Conservation (phyloP, 116 monocot genomes). For the Zostera marina region DNA sequence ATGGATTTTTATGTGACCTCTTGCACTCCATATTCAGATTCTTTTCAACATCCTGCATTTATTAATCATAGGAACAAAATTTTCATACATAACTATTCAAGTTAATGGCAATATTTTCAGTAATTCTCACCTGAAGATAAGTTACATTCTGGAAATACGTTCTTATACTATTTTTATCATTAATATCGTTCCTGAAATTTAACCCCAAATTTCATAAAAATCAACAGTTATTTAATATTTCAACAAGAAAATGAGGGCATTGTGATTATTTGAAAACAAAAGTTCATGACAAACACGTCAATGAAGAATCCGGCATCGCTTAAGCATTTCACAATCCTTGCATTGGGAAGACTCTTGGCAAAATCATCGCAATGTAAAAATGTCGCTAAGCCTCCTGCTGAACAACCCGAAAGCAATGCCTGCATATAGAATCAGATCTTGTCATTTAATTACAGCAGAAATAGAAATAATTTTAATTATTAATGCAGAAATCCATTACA, state of each 20-base stretch:
- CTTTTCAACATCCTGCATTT: conserved; percentile 28
- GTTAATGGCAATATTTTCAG: neutral
- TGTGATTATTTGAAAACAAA: no score
- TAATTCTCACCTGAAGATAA: conserved; percentile 30
- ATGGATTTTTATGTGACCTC: conserved; percentile 10
- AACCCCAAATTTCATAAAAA: neutral
- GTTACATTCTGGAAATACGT: conserved; percentile 30
- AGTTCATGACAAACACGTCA: conserved; percentile 39
- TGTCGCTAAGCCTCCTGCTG: conserved; percentile 79
- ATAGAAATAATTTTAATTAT: no score
- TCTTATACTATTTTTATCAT: conserved; percentile 39
- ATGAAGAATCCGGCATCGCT: conserved; percentile 95
- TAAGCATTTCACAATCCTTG: conserved; percentile 51
- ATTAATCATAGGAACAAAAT: neutral
- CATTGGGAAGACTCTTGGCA: conserved; percentile 13
- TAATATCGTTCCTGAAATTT: conserved; percentile 47
- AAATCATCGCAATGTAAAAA: conserved; percentile 77
- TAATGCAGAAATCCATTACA: no score
- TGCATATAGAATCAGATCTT: no score
- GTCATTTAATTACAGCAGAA: no score
- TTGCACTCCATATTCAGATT: conserved; percentile 34
- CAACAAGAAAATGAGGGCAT: no score
- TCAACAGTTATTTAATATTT: neutral
- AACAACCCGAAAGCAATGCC: conserved; percentile 90
- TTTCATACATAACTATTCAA: neutral